Conservation (phyloP, 805 yeast species). For the Saccharomycopsis vini region DNA sequence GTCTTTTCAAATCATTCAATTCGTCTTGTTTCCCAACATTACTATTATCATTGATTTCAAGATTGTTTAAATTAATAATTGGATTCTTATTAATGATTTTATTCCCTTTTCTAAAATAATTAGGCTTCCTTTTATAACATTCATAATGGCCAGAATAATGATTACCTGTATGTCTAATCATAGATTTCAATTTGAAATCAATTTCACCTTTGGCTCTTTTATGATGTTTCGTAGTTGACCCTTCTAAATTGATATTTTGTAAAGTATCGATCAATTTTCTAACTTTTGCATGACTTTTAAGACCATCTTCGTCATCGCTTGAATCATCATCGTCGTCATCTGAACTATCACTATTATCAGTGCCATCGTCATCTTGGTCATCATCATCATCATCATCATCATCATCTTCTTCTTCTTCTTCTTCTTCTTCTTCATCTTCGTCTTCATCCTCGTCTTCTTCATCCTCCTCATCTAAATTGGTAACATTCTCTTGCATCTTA, state of each 20-base stretch:
- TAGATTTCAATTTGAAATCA: slow-evolving; percentile 55
- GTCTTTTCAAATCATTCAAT: not conserved
- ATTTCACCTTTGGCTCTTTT: slow-evolving; percentile 18
- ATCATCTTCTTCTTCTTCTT: slow-evolving; percentile 21
- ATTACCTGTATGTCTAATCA: slow-evolving; percentile 81
- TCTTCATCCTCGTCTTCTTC: slow-evolving; percentile 20
- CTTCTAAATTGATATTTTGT: slow-evolving; percentile 25
- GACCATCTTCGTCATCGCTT: slow-evolving; percentile 17
- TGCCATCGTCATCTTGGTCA: slow-evolving; percentile 21
- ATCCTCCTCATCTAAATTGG: slow-evolving; percentile 24
- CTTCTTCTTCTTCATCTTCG: slow-evolving; percentile 3
- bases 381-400: slow-evolving; percentile 8
- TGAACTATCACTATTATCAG: slow-evolving; percentile 20
- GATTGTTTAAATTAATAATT: slow-evolving; percentile 20
- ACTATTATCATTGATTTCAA: slow-evolving; percentile 7
- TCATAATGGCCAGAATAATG: slow-evolving; percentile 89
- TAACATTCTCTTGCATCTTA: slow-evolving; percentile 24
- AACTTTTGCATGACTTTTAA: slow-evolving; percentile 20
- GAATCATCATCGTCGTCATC: slow-evolving; percentile 15
- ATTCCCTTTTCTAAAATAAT: slow-evolving; percentile 17
- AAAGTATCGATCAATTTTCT: slow-evolving; percentile 7
- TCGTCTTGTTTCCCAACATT: slow-evolving; percentile 8
- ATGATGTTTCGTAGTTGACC: slow-evolving; percentile 16
- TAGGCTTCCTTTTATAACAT: slow-evolving; percentile 72
- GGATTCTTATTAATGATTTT: slow-evolving; percentile 27